These are phyloP conservation scores for Solanum tacnaense DNA, from an alignment of 257 asterid genomes.

Conservation along the genomic window DNA sequence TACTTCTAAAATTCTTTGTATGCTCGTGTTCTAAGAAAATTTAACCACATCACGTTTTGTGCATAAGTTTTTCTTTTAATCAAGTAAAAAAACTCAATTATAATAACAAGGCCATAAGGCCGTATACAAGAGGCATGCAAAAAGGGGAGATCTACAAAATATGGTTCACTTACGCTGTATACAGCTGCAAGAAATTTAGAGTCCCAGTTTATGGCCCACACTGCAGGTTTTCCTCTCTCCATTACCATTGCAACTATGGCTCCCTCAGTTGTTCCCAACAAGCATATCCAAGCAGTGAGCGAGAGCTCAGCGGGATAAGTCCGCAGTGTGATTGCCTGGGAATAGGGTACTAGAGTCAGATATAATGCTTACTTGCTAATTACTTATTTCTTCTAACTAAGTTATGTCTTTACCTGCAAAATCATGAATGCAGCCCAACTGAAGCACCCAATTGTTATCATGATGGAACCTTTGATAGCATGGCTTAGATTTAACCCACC, in stretches of 20 bases:
- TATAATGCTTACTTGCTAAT: neutral
- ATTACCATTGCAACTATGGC: constrained; percentile 51
- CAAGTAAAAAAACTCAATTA: neutral
- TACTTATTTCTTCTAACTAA: neutral
- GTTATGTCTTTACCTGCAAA: constrained; percentile 48
- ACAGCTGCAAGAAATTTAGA: constrained; percentile 60
- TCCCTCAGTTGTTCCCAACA: constrained; percentile 69
- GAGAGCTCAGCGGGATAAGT: constrained; percentile 77
- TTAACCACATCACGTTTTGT: neutral
- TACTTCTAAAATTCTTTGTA: neutral
- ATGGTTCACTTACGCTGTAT: constrained; percentile 62
- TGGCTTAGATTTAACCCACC: constrained; percentile 33
- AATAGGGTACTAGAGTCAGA: neutral
- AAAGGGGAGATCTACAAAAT: neutral
- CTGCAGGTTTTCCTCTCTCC: constrained; percentile 63
- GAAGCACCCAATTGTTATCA: constrained; percentile 76
- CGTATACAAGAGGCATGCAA: neutral
- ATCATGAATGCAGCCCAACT: constrained; percentile 91
- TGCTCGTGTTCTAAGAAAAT: neutral
- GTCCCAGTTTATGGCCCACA: constrained; percentile 79
- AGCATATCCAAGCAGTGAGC: constrained; percentile 88
- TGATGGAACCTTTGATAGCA: constrained; percentile 70
- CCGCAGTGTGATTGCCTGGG: constrained; percentile 56
- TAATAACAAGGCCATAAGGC: neutral
- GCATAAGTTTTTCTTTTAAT: neutral